Conservation (phyloP, 2,329 filamentous ascomycete species). For the Endoconidiophora polonica region DNA sequence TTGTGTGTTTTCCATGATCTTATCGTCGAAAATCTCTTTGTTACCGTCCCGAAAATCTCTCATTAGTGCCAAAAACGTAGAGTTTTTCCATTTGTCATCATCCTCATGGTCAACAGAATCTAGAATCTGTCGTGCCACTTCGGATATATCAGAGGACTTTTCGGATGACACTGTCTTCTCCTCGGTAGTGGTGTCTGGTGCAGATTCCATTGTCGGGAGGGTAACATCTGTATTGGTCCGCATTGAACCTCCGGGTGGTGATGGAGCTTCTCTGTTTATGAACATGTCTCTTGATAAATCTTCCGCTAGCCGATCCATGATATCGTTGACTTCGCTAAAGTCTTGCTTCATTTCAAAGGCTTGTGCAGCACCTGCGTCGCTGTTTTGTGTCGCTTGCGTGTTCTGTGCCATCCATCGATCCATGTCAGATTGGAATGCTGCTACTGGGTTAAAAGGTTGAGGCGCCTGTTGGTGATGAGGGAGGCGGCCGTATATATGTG, state of each 20-base stretch:
- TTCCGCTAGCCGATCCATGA: conserved; percentile 27
- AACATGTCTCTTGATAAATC: conserved; percentile 19
- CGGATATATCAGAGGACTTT: conserved; percentile 23
- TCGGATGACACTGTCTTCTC: conserved; percentile 14
- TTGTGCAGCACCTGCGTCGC: neutral
- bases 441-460: conserved; percentile 10
- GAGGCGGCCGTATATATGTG: conserved; percentile 14
- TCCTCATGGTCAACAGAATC: conserved; percentile 28
- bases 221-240: conserved; percentile 9
- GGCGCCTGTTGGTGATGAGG: neutral
- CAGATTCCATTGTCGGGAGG: conserved; percentile 12
- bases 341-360: conserved; percentile 7
- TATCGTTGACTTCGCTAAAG: conserved; percentile 26
- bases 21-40: conserved; percentile 27
- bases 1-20: conserved; percentile 17
- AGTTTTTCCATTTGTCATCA: conserved; percentile 31
- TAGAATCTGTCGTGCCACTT: conserved; percentile 26
- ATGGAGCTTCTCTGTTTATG: neutral
- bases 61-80: conserved; percentile 28
- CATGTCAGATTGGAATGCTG: conserved; percentile 27
- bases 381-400: conserved; percentile 4
- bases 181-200: conserved; percentile 13
- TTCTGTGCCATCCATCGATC: conserved; percentile 25
- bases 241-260: conserved; percentile 5
- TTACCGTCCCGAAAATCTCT: conserved; percentile 28